Evolutionary conservation across 169 alveolate genomes (phyloP), one percentile per base, ranked within the genome.

Genomic region (Theileria luwenshuni): DNA sequence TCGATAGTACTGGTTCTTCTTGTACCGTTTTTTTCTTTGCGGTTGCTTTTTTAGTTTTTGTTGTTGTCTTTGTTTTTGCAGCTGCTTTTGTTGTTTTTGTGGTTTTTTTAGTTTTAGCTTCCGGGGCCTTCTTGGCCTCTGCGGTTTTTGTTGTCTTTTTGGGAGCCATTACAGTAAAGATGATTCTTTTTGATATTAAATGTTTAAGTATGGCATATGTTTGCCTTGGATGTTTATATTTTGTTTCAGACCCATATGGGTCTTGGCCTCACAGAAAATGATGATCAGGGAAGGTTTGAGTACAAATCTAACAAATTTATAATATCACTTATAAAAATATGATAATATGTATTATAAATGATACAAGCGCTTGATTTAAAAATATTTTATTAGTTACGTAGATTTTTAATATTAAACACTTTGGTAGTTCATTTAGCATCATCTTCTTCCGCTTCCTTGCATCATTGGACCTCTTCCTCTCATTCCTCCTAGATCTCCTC

Each of bases 61-160:
- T 8, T 27, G 56, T 3, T 2, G 80, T 30, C 21, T 41, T 71
- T 15, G 56, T 25, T 61, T 71, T 71, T 0, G 80, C 54, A 1
- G 80, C 28, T 7, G 62, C 38, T 19, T 38, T 63, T 15, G 76
- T 68, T 51, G 63, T 51, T 51, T 68, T 68, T 13, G 70, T 68
- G 1, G 76, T 68, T 54, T 68, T 68, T 54, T 68, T 68, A 15
- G 65, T 54, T 51, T 68, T 54, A 35, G 76, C 25, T 25, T 49
- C 68, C 28, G 74, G 73, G 28, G 76, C 42, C 76, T 68, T 54
- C 33, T 68, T 68, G 30, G 61, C 56, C 33, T 68, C 76, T 12
- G 76, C 28, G 30, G 76, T 3, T 47, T 68, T 68, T 6, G 76
- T 33, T 10, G 76, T 25, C 33, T 68, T 68, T 51, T 27, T 68